Percentiles rank a stretch among this genome's conserved stretches.
Conservation (phyloP, 2,329 filamentous ascomycete genomes). For the Aspergillus brasiliensis region DNA sequence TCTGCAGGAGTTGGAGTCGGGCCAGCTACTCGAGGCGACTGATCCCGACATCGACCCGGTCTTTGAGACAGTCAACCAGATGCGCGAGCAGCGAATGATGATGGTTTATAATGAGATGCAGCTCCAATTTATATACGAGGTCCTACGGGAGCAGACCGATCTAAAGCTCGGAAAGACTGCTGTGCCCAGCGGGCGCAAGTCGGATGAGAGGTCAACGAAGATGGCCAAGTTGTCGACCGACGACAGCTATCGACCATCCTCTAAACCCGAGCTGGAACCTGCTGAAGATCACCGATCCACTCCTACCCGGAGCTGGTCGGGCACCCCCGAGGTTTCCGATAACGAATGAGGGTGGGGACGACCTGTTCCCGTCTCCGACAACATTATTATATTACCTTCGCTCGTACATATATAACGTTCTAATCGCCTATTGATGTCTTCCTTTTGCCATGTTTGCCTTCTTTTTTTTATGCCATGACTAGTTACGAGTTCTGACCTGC, state of each 20-base stretch:
- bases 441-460: constrained; percentile 11
- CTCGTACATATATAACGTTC: constrained; percentile 12
- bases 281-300: constrained; percentile 26
- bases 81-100: constrained; percentile 84
- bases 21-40: constrained; percentile 59
- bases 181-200: constrained; percentile 22
- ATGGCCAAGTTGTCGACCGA: constrained; percentile 37
- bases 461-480: constrained; percentile 20
- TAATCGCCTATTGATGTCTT: constrained; percentile 10
- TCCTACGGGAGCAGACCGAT: constrained; percentile 63
- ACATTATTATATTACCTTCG: constrained; percentile 9
- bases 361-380: background rate
- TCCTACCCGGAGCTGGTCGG: constrained; percentile 30
- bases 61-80: constrained; percentile 73
- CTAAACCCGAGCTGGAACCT: constrained; percentile 41
- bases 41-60: constrained; percentile 66
- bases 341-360: constrained; percentile 27
- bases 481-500: constrained; percentile 26
- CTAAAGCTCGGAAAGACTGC: constrained; percentile 34
- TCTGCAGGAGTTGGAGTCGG: constrained; percentile 75
- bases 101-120: constrained; percentile 94
- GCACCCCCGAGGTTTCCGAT: constrained; percentile 33
- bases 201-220: constrained; percentile 38
- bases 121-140: constrained; percentile 85
- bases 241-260: constrained; percentile 30